These are phyloP conservation scores for Macadamia tetraphylla DNA, from an alignment of 164 flowering plant genomes.

Conservation along the genomic window DNA sequence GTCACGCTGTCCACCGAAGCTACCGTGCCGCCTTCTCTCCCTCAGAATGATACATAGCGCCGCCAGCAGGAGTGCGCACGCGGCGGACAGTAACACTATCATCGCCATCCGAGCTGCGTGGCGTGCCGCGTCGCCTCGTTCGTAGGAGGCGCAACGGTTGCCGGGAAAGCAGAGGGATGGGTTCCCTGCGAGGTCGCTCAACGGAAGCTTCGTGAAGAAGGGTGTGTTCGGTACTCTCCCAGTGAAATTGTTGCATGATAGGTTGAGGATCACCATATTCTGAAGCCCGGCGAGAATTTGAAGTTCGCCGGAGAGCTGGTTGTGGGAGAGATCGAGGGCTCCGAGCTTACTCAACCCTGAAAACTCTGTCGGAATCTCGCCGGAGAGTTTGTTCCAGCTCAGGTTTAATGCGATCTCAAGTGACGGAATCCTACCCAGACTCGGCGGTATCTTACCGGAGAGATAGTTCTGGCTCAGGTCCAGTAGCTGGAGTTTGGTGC, in stretches of 20 bases:
- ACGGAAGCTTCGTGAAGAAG: conserved; percentile 68
- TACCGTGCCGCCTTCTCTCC: conserved; percentile 16
- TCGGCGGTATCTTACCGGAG: conserved; percentile 53
- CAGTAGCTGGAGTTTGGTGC: conserved; percentile 62
- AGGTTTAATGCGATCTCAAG: conserved; percentile 70
- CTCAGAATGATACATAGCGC: conserved; percentile 50
- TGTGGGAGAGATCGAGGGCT: conserved; percentile 63
- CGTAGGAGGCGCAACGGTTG: conserved; percentile 28
- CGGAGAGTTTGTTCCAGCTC: conserved; percentile 65
- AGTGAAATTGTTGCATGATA: conserved; percentile 63
- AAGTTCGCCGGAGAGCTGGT: conserved; percentile 61
- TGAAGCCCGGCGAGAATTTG: conserved; percentile 42
- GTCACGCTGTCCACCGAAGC: conserved; percentile 14
- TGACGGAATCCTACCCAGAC: conserved; percentile 57
- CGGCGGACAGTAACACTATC: conserved; percentile 54
- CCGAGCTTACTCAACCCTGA: conserved; percentile 53
- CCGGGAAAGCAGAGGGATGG: conserved; percentile 54
- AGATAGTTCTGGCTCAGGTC: conserved; percentile 53
- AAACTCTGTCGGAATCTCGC: conserved; percentile 57
- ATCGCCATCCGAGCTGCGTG: conserved; percentile 44
- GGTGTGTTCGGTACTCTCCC: conserved; percentile 67
- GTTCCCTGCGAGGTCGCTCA: conserved; percentile 49
- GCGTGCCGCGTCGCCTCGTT: conserved; percentile 11
- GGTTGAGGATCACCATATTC: conserved; percentile 68
- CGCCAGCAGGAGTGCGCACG: conserved; percentile 47